Conservation (phyloP, 192 early-diverging fungal genomes). For the Linnemannia elongata region DNA sequence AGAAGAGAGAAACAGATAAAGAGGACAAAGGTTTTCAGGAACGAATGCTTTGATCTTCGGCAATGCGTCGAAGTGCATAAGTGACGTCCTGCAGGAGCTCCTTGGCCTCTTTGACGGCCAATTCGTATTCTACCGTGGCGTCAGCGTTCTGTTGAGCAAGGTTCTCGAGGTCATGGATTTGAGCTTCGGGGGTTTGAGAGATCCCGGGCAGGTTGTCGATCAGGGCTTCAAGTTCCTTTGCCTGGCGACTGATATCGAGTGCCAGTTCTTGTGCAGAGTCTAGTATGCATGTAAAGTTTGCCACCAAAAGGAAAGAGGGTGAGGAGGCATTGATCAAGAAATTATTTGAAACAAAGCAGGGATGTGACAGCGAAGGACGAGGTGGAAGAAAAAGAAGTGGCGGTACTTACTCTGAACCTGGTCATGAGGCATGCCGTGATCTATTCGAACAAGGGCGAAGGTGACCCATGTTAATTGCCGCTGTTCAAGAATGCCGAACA, state of each 20-base stretch:
- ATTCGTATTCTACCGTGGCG: slow-evolving; percentile 60
- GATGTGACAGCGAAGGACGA: slow-evolving; percentile 1
- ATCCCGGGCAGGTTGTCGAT: slow-evolving; percentile 65
- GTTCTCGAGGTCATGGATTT: slow-evolving; percentile 51
- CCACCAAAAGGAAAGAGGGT: neutral
- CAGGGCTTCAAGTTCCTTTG: slow-evolving; percentile 65
- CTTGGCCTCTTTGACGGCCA: slow-evolving; percentile 57
- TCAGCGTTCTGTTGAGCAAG: slow-evolving; percentile 59
- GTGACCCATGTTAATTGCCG: neutral
- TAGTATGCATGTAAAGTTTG: neutral
- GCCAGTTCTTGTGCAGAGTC: slow-evolving; percentile 64
- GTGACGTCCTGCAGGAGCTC: slow-evolving; percentile 59
- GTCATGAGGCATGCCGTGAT: slow-evolving; percentile 62
- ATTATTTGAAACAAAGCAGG: neutral
- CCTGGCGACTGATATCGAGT: slow-evolving; percentile 64
- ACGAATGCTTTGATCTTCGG: slow-evolving; percentile 56
- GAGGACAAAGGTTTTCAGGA: neutral
- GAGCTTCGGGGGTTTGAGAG: slow-evolving; percentile 60
- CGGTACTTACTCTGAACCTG: slow-evolving; percentile 54
- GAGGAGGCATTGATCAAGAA: neutral
- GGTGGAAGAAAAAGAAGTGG: neutral
- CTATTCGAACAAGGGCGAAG: slow-evolving; percentile 14
- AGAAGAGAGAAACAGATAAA: neutral
- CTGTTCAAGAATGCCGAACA: neutral
- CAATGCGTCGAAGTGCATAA: slow-evolving; percentile 58